phyloP scores from a whole-genome alignment of 768 basidiomycete species.

The Auriscalpium orientale region DNA sequence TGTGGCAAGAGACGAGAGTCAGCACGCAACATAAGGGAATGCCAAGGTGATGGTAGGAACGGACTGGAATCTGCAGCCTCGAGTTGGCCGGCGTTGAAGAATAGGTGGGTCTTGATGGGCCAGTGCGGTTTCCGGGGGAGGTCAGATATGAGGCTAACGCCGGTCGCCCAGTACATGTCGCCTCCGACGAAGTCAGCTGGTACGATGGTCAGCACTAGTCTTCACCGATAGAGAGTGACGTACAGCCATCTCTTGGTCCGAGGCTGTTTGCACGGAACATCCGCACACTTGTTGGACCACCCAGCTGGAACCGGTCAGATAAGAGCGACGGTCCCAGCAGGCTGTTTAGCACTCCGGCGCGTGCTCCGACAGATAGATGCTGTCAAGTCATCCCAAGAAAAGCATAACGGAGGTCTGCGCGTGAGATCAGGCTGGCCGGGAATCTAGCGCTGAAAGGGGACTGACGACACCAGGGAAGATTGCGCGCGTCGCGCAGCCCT shows the following conservation, averaged over 20 bases:
- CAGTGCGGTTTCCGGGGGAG: conserved; percentile 69
- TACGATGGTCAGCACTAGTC: background rate
- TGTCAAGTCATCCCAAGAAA: conserved; percentile 21
- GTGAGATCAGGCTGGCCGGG: background rate
- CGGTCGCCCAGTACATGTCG: conserved; percentile 72
- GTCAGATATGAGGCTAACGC: conserved; percentile 67
- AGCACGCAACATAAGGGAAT: conserved; percentile 1
- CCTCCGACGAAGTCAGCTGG: conserved; percentile 83
- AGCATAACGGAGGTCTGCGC: conserved; percentile 1
- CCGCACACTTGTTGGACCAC: conserved; percentile 82
- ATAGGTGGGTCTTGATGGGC: conserved; percentile 78
- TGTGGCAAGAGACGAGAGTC: conserved; percentile 10
- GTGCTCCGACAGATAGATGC: conserved; percentile 69
- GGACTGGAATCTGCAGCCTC: conserved; percentile 52
- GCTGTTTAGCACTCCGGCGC: conserved; percentile 64
- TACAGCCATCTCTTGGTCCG: conserved; percentile 72
- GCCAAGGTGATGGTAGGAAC: conserved; percentile 14
- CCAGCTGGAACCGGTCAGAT: conserved; percentile 86
- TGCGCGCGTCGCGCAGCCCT: conserved; percentile 53
- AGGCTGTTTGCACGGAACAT: conserved; percentile 69
- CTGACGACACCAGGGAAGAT: conserved; percentile 54
- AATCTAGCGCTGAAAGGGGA: background rate
- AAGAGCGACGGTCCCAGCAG: conserved; percentile 50
- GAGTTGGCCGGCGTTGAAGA: conserved; percentile 76
- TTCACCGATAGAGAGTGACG: conserved; percentile 16